A percentile compares a stretch with the other conserved stretches of the same genome.
These are phyloP conservation scores for Chytriomyces confervae DNA, from an alignment of 192 early-diverging fungal genomes.

Conservation along the genomic window DNA sequence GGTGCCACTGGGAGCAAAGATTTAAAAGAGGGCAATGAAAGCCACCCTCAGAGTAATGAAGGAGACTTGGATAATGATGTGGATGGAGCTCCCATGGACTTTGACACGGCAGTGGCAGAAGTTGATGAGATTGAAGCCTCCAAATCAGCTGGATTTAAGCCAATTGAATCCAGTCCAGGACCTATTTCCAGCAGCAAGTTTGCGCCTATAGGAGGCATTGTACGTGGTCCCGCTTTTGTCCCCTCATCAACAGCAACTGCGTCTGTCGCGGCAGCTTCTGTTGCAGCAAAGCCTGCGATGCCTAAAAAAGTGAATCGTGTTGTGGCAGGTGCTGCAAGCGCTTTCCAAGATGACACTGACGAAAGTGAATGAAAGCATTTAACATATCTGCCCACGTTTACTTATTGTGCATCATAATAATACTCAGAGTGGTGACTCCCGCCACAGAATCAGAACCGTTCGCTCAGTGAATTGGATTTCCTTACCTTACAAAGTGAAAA, in stretches of 20 bases:
- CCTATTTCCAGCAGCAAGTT: neutral
- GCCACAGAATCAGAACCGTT: no score
- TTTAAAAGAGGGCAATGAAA: no score
- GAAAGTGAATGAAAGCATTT: neutral
- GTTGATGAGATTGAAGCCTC: neutral
- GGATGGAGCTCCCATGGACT: slow-evolving; percentile 53
- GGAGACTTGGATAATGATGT: slow-evolving; percentile 50
- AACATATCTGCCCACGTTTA: no score
- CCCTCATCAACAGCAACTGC: neutral
- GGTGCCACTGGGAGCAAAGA: slow-evolving; percentile 7
- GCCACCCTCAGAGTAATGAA: neutral
- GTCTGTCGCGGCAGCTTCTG: neutral
- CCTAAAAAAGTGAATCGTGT: slow-evolving; percentile 13
- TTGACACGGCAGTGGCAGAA: neutral
- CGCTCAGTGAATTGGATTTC: no score
- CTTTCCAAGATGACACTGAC: slow-evolving; percentile 22
- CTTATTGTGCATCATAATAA: no score
- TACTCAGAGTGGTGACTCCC: no score
- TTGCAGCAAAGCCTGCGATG: neutral
- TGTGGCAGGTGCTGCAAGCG: slow-evolving; percentile 29
- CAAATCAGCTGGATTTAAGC: slow-evolving; percentile 17
- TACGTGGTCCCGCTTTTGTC: neutral
- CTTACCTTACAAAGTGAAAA: no score
- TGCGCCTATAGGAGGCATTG: neutral
- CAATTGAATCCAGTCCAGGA: neutral